Base-by-base conservation (phyloP, 2,329 filamentous ascomycete species). In the Alternaria ventricosa region DNA sequence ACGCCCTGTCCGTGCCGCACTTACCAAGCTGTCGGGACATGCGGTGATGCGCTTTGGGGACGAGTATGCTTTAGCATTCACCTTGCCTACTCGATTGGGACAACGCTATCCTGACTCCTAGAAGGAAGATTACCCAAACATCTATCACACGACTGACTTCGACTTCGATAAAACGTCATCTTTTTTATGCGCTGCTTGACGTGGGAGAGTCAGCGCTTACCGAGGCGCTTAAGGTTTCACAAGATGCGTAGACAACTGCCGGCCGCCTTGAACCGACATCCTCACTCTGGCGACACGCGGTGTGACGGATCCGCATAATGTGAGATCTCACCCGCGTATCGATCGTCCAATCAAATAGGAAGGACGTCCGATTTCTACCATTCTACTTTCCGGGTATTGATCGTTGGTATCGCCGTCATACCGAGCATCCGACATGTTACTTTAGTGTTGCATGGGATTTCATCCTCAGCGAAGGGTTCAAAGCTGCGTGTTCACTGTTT, bases 171-270 rank as follows among this genome's bases (percentile, higher is more conserved):
- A 41, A 53, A 57, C 45, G 53, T 46, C 46, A 49, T 41, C 18
- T 23, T 27, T 9, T 44, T 41, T 25, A 25, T 33, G 55, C 12
- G 36, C 36, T 25, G 20, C 49, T 53, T 36, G 30, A 23, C 12
- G 23, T 47, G 23, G 55, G 25, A 50, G 44, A 49, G 18, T 43
- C 36, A 50, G 59, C 59, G 59, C 59, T 50, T 57, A 47, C 15
- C 51, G 44, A 57, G 50, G 59, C 59, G 59, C 53, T 43, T 57
- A 51, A 28, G 30, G 53, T 61, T 61, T 57, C 59, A 57, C 49
- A 47, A 57, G 27, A 45, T 57, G 55, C 45, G 44, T 33, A 53
- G 33, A 53, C 49, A 36, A 41, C 20, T 53, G 49, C 49, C 49
- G 28, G 49, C 22, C 49, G 30, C 49, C 12, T 36, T 53, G 49